Conservation (phyloP, 2,329 filamentous ascomycete genomes). For the Beauveria brongniartii region DNA sequence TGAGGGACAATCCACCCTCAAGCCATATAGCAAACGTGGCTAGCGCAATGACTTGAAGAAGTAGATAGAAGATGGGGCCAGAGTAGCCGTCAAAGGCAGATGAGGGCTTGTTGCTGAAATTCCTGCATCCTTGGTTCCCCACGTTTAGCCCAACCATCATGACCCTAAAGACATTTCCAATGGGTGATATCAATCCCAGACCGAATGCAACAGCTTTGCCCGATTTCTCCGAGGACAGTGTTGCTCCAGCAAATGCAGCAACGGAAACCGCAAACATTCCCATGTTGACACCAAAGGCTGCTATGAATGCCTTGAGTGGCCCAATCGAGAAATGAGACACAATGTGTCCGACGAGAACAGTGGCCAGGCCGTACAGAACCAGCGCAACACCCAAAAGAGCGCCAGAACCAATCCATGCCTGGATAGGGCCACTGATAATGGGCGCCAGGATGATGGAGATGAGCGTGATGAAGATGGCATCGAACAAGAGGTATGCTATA, state of each 20-base stretch:
- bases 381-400: conserved; percentile 70
- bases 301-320: conserved; percentile 62
- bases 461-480: conserved; percentile 60
- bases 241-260: background rate
- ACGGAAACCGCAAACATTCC: conserved; percentile 41
- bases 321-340: conserved; percentile 56
- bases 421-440: conserved; percentile 2
- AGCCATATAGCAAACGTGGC: conserved; percentile 65
- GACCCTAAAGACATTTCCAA: conserved; percentile 51
- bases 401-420: conserved; percentile 57
- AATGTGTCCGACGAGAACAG: conserved; percentile 60
- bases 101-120: conserved; percentile 55
- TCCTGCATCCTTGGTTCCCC: conserved; percentile 65
- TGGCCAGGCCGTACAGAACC: conserved; percentile 66
- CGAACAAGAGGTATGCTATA: conserved; percentile 70
- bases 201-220: conserved; percentile 14
- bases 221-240: conserved; percentile 4
- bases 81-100: conserved; percentile 63
- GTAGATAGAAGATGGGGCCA: conserved; percentile 71
- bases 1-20: conserved; percentile 50
- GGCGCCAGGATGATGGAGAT: conserved; percentile 52
- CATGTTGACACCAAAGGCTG: conserved; percentile 57
- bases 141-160: conserved; percentile 69
- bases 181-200: conserved; percentile 17
- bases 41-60: conserved; percentile 61